Conservation (phyloP, 1,284 basidiomycete genomes). For the Exobasidium cylindrosporum region DNA sequence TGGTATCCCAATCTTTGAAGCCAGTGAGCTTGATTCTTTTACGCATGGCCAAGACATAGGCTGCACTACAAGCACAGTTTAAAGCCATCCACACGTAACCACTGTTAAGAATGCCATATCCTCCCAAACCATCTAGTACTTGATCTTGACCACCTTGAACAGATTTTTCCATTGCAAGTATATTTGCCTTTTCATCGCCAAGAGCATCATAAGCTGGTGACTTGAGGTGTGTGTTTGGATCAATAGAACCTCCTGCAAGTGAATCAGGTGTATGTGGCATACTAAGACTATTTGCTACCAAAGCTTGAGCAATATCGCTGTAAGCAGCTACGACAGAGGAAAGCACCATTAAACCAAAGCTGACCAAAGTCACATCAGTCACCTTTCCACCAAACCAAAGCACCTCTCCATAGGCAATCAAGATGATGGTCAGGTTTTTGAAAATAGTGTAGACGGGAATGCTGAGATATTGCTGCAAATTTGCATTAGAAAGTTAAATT, state of each 20-base stretch:
- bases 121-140: conserved; percentile 32
- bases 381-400: conserved; percentile 92
- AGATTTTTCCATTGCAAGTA: conserved; percentile 26
- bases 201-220: conserved; percentile 29
- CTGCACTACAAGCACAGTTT: conserved; percentile 87
- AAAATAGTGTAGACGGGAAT: conserved; percentile 71
- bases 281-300: conserved; percentile 53
- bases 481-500: neutral
- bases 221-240: conserved; percentile 24
- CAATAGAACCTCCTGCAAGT: conserved; percentile 25
- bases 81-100: conserved; percentile 96
- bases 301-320: conserved; percentile 70
- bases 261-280: conserved; percentile 46
- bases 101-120: conserved; percentile 37
- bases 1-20: conserved; percentile 98
- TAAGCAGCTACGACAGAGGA: conserved; percentile 96
- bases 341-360: conserved; percentile 92
- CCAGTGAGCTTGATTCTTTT: conserved; percentile 96
- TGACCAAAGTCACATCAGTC: conserved; percentile 79
- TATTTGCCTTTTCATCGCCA: conserved; percentile 26
- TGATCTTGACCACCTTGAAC: conserved; percentile 24
- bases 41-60: conserved; percentile 93
- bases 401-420: conserved; percentile 97
- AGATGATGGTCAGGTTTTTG: conserved; percentile 97
- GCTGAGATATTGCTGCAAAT: conserved; percentile 58